These are phyloP conservation scores for Carpediemonas membranifera DNA, from an alignment of 78 protist genomes.

Conservation along the genomic window DNA sequence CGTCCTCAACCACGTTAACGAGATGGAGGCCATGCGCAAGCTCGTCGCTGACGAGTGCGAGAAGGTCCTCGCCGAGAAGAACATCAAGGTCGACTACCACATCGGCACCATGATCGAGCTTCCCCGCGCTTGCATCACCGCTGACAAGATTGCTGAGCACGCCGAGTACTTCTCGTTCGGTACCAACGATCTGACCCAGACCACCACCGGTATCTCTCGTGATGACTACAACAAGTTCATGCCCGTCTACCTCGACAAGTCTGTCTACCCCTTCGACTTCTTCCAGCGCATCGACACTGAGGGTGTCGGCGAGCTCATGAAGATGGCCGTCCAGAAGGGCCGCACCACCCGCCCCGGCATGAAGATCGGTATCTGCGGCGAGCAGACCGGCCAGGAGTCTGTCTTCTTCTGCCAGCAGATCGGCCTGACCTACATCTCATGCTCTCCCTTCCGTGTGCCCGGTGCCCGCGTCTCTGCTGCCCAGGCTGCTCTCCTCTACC, in stretches of 20 bases:
- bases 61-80: conserved; percentile 16
- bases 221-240: conserved; percentile 57
- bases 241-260: conserved; percentile 23
- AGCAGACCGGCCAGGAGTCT: conserved; percentile 47
- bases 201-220: conserved; percentile 60
- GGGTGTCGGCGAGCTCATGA: conserved; percentile 59
- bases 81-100: conserved; percentile 10
- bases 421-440: conserved; percentile 54
- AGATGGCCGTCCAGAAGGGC: conserved; percentile 33
- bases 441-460: conserved; percentile 65
- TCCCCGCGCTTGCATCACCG: conserved; percentile 47
- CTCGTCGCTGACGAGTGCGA: conserved; percentile 2
- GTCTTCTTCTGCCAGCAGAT: conserved; percentile 39
- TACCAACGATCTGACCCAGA: conserved; percentile 73
- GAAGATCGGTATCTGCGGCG: conserved; percentile 56
- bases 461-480: conserved; percentile 59
- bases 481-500: conserved; percentile 58
- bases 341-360: conserved; percentile 18
- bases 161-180: conserved; percentile 63
- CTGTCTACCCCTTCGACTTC: conserved; percentile 41
- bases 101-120: conserved; percentile 61
- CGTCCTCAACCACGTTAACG: conserved; percentile 22
- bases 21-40: conserved; percentile 27
- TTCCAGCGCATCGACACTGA: conserved; percentile 53
- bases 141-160: conserved; percentile 29